A percentile compares a stretch with the other conserved stretches of the same genome.
These are phyloP conservation scores for Bolboschoenoplectus hybrid DNA, from an alignment of 202 grass and related monocot species.

Conservation along the genomic window DNA sequence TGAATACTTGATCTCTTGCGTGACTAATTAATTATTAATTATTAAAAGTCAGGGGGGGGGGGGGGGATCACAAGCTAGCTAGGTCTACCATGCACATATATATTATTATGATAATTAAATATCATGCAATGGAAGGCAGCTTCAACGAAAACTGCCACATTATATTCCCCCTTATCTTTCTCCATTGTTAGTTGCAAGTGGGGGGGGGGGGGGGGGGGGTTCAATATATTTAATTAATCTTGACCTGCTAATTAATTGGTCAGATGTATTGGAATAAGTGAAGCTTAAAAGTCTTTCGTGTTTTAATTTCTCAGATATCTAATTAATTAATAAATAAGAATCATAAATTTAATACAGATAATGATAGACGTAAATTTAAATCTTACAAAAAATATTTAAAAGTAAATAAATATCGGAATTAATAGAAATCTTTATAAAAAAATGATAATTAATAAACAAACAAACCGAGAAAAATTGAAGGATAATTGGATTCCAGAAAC, in stretches of 20 bases:
- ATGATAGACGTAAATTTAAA: too few species aligned
- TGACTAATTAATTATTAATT: background rate
- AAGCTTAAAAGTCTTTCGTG: background rate
- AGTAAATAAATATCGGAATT: too few species aligned
- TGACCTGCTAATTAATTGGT: background rate
- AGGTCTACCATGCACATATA: background rate
- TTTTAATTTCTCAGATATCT: background rate
- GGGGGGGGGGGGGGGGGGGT: background rate
- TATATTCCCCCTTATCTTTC: conserved; percentile 1
- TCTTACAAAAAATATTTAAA: too few species aligned
- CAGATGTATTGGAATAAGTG: background rate
- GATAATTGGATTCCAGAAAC: background rate
- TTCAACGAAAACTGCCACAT: background rate
- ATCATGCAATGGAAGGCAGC: background rate
- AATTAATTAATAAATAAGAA: conserved; percentile 16
- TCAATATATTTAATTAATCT: background rate
- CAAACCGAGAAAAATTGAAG: conserved; percentile 1
- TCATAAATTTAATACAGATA: too few species aligned
- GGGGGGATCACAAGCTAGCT: too few species aligned
- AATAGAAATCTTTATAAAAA: too few species aligned
- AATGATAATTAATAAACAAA: conserved; percentile 15
- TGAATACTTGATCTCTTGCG: background rate
- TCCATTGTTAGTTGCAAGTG: background rate
- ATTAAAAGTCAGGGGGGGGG: background rate
- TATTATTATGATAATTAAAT: background rate